Evolutionary conservation across 306 rosid species (phyloP).

Genomic region (Dryas drummondii): DNA sequence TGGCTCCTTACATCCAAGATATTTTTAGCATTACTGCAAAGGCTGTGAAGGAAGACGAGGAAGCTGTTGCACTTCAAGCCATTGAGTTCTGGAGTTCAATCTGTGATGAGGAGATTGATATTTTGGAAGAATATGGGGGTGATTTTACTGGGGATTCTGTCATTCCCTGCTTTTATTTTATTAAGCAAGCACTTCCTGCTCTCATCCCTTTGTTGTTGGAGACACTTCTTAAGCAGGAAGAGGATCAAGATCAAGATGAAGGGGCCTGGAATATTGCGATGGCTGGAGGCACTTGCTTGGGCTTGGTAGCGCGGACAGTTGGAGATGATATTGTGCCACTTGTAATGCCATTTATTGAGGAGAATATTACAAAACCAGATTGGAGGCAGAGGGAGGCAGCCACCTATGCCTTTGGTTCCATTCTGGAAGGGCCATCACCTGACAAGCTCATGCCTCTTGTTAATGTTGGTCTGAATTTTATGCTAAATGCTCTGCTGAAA

Average conservation of each 20-base stretch:
- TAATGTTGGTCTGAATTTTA: constrained; percentile 68
- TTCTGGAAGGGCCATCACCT: constrained; percentile 91
- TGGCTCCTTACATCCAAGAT: constrained; percentile 77
- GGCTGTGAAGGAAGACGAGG: constrained; percentile 89
- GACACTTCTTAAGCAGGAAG: constrained; percentile 86
- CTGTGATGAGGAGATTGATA: constrained; percentile 92
- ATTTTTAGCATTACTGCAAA: constrained; percentile 82
- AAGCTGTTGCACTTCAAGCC: constrained; percentile 93
- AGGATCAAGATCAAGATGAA: constrained; percentile 96
- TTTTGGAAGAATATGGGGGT: constrained; percentile 84
- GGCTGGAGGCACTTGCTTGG: constrained; percentile 99
- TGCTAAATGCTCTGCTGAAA: constrained; percentile 73
- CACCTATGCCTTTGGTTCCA: constrained; percentile 93
- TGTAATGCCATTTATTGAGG: constrained; percentile 93
- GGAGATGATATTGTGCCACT: constrained; percentile 88
- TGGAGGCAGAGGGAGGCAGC: constrained; percentile 99
- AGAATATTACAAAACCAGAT: constrained; percentile 78
- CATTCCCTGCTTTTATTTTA: constrained; percentile 78
- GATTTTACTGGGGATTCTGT: constrained; percentile 80
- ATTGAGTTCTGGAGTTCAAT: constrained; percentile 95
- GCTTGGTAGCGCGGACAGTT: constrained; percentile 87
- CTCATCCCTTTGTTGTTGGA: constrained; percentile 85
- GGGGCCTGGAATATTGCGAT: constrained; percentile 99
- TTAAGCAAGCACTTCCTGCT: constrained; percentile 84
- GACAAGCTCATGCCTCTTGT: constrained; percentile 82